Evolutionary conservation across 768 basidiomycete genomes (phyloP).

Genomic region (Butyriboletus loyo): DNA sequence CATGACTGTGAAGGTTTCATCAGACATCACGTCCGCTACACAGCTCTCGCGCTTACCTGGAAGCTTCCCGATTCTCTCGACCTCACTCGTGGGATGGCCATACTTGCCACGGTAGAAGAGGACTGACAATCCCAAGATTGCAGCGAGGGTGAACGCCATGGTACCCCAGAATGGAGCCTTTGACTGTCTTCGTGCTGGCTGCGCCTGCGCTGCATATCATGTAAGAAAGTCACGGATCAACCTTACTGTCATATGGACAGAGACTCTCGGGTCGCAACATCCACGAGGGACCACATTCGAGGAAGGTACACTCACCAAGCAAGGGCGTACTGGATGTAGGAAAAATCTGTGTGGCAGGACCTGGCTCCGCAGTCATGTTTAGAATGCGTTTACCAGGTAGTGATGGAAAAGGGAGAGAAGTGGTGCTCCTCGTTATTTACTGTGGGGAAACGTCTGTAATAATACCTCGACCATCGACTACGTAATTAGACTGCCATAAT

Average conservation of each 20-base stretch:
- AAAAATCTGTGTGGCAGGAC: not conserved
- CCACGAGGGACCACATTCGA: not conserved
- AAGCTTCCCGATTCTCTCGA: slow-evolving; percentile 32
- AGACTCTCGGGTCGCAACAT: not conserved
- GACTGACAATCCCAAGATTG: slow-evolving; percentile 15
- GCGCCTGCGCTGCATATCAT: not conserved
- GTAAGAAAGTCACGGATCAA: not conserved
- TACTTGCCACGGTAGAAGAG: slow-evolving; percentile 12
- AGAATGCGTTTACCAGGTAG: not conserved
- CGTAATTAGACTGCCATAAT: no score
- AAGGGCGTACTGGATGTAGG: slow-evolving; percentile 17
- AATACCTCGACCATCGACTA: no score
- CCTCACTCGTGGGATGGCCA: not conserved
- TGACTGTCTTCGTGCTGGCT: not conserved
- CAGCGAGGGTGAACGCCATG: slow-evolving; percentile 19
- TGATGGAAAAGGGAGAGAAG: not conserved
- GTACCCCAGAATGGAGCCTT: slow-evolving; percentile 4
- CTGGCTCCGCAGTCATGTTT: slow-evolving; percentile 11
- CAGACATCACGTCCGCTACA: not conserved
- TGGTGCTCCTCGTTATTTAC: not conserved
- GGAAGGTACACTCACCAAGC: slow-evolving; percentile 13
- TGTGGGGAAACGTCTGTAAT: slow-evolving; percentile 3
- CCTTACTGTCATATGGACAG: not conserved
- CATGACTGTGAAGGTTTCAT: slow-evolving; percentile 39
- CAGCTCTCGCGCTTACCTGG: slow-evolving; percentile 28